Evolutionary conservation across 2,329 filamentous ascomycete genomes (phyloP), one percentile per base, ranked within the genome.

Genomic region (Ceratocystis smalleyi): DNA sequence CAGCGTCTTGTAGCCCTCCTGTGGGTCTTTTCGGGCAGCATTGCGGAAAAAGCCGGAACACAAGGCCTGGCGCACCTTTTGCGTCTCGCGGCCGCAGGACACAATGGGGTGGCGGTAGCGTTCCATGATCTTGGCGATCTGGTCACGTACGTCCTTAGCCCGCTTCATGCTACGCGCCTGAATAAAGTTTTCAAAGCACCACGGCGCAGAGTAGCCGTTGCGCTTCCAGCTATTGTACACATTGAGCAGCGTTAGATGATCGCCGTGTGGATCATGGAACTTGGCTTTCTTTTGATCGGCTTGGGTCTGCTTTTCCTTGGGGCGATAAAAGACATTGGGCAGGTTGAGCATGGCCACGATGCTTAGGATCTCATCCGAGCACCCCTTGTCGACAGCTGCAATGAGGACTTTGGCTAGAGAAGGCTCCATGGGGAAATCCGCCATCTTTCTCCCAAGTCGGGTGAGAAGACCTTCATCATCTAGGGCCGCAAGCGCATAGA

Each of bases 101-200:
- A 88, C 77, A 68, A 99, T 81, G 0, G 82, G 80, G 69, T 96
- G 89, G 65, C 86, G 87, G 75, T 97, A 94, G 5, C 94, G 84
- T 64, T 94, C 84, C 87, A 99, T 95, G 73, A 99, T 97, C 69
- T 88, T 89, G 63, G 92, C 83, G 2, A 99, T 81, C 74, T 99
- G 94, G 67, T 95, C 87, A 19, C 94, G 84, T 0, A 99, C 91
- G 72, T 99, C 94, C 73, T 92, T 89, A 8, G 90, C 91, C 10
- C 92, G 86, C 66, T 85, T 83, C 83, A 99, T 96, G 43, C 85
- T 86, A 1, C 91, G 84, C 3, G 90, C 91, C 72, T 97, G 91
- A 72, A 99, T 94, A 73, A 95, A 99, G 74, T 99, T 96, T 72
- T 99, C 95, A 69, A 90, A 92, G 72, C 94, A 97, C 94, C 94